Base-by-base conservation (phyloP, 768 basidiomycete species). In the Rhodotorula babjevae region DNA sequence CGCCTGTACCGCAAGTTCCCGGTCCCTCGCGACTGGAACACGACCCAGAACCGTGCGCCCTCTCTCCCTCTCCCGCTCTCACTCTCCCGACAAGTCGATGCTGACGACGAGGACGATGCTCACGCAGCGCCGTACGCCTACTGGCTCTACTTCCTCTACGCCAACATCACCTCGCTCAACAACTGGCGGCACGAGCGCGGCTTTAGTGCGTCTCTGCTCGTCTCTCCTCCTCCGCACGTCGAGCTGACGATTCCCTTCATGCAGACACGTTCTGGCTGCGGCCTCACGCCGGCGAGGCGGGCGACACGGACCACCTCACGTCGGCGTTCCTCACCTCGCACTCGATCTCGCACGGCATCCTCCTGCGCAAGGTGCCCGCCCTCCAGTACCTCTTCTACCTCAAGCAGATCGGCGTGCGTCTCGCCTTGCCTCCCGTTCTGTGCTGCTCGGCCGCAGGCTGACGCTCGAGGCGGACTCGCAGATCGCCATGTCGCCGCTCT, bases 341-440 rank as follows among this genome's bases (percentile, higher is more conserved):
- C 79, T 97, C 94, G 1, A 98, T 99, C 79, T 97, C 96, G 18
- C 96, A 99, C 78, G 96, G 96, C n/a, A 99, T 99, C 80, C 84
- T 97, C 29, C 86, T 99, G 16, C 90, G 96, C 69, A 99, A 99
- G 82, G 95, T 99, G 11, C 96, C 96, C 0, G 94, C 94, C 2
- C 82, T 99, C 59, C 93, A 95, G 79, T 99, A 99, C 80, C 86
- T 99, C 23, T 99, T 93, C 83, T 99, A 98, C 81, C 85, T 99
- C 75, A 94, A 92, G 82, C 96, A 98, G 83, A 97, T 98, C 73
- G 70, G 77, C 1, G 69, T 70, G 25, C 53, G 69, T 55, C 27
- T 11, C 0, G 2, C 36, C 10, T 19, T n/a, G 7, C 29, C 23
- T 27, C 19, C 18, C 40, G 23, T 21, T 46, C 29, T 25, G 29